Conservation (phyloP, 2,329 filamentous ascomycete genomes). For the Chaetomiaceae sp. region DNA sequence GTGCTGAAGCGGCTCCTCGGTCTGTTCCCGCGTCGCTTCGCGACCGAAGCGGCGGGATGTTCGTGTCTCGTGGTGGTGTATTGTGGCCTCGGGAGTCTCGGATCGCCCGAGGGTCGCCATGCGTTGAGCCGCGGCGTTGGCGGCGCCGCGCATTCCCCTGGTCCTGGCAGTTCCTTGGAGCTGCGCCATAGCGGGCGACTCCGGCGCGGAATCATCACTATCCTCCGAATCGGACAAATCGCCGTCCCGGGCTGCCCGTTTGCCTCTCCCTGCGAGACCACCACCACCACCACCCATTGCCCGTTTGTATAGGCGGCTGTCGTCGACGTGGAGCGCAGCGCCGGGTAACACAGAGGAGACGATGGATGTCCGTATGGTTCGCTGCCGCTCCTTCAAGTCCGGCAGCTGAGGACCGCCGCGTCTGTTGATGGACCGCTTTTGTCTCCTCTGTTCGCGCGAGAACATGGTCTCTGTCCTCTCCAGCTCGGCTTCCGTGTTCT, state of each 20-base stretch:
- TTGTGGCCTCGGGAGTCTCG: conserved; percentile 74
- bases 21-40: conserved; percentile 69
- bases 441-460: conserved; percentile 84
- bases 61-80: conserved; percentile 67
- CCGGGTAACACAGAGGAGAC: conserved; percentile 91
- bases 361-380: conserved; percentile 85
- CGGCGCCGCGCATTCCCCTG: conserved; percentile 77
- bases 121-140: conserved; percentile 76
- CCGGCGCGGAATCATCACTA: conserved; percentile 78
- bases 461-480: conserved; percentile 90
- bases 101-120: conserved; percentile 79
- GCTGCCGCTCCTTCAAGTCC: conserved; percentile 91
- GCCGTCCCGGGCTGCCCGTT: conserved; percentile 49
- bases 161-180: conserved; percentile 76
- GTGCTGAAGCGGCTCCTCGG: conserved; percentile 63
- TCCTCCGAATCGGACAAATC: conserved; percentile 84
- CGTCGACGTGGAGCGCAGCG: conserved; percentile 70
- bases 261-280: conserved; percentile 49
- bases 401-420: conserved; percentile 87
- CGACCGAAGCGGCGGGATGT: conserved; percentile 53
- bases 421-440: conserved; percentile 92
- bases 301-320: conserved; percentile 81
- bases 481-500: conserved; percentile 83
- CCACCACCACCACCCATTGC: conserved; percentile 54
- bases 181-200: conserved; percentile 75